phyloP scores from a whole-genome alignment of 768 basidiomycete species.

The Mycena alexandri region DNA sequence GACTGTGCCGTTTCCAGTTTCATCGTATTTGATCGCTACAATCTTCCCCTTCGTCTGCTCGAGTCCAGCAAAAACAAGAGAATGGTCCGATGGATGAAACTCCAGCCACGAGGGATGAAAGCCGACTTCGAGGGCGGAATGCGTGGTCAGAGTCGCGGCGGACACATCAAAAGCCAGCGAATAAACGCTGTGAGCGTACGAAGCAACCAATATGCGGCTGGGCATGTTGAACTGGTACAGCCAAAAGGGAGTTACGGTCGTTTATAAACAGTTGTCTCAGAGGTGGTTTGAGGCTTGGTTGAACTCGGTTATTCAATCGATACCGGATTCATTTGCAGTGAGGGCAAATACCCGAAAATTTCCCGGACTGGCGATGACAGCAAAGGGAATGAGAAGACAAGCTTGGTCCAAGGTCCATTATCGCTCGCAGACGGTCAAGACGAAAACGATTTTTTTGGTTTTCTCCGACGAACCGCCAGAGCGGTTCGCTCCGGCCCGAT shows the following conservation, averaged over 20 bases:
- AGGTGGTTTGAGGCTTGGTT: no score
- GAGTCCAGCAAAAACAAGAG: constrained; percentile 74
- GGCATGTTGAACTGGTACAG: constrained; percentile 45
- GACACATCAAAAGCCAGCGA: constrained; percentile 72
- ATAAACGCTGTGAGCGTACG: constrained; percentile 74
- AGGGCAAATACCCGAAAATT: constrained; percentile 20
- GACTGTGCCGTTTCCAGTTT: constrained; percentile 64
- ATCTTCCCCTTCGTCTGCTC: constrained; percentile 78
- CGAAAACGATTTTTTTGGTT: neutral
- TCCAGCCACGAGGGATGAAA: constrained; percentile 85
- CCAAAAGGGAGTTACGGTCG: neutral
- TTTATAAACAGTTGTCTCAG: no score
- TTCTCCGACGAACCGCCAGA: constrained; percentile 6
- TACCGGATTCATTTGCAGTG: no score
- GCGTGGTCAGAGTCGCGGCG: constrained; percentile 57
- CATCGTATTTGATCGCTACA: constrained; percentile 68
- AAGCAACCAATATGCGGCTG: constrained; percentile 69
- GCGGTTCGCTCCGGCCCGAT: neutral
- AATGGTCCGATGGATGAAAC: constrained; percentile 65
- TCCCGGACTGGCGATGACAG: constrained; percentile 15
- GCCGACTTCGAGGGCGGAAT: constrained; percentile 63
- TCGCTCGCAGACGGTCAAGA: neutral
- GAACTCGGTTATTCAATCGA: no score
- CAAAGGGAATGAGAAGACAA: neutral
- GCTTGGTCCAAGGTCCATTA: neutral